Conservation (phyloP, 306 rosid species). For the Malus orientalis region DNA sequence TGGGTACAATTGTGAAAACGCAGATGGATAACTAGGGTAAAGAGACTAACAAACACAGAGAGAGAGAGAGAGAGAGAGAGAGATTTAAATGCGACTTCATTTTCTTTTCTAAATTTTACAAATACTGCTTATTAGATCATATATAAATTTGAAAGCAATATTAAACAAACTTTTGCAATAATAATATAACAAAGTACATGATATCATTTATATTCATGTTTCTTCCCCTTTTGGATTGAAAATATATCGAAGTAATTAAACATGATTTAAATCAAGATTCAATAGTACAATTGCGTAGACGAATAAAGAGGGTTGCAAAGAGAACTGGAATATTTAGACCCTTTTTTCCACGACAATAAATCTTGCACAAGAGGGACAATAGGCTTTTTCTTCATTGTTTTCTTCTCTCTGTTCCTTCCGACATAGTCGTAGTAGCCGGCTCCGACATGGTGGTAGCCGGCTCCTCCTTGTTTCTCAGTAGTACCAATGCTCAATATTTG, state of each 20-base stretch:
- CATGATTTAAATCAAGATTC: not conserved
- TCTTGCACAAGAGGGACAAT: conserved; percentile 72
- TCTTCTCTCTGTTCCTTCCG: conserved; percentile 7
- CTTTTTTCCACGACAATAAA: conserved; percentile 40
- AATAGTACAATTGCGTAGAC: conserved; percentile 29
- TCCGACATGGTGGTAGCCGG: not conserved
- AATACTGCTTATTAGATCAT: not conserved
- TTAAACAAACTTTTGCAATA: not conserved
- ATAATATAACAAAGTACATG: not conserved
- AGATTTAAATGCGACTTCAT: no score
- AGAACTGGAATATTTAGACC: conserved; percentile 12
- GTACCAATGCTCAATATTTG: conserved; percentile 42
- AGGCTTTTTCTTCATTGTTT: conserved; percentile 58
- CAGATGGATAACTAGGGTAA: no score
- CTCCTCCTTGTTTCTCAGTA: conserved; percentile 1
- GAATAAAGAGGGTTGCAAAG: conserved; percentile 36
- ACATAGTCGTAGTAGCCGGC: not conserved
- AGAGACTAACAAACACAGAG: no score
- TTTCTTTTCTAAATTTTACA: no score
- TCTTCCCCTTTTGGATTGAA: not conserved
- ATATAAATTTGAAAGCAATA: not conserved
- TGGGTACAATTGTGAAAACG: no score
- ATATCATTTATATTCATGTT: not conserved
- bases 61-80: no score
- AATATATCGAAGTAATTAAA: not conserved